Base-by-base conservation (phyloP, 495 filamentous ascomycete species). In the Neurospora sp. region DNA sequence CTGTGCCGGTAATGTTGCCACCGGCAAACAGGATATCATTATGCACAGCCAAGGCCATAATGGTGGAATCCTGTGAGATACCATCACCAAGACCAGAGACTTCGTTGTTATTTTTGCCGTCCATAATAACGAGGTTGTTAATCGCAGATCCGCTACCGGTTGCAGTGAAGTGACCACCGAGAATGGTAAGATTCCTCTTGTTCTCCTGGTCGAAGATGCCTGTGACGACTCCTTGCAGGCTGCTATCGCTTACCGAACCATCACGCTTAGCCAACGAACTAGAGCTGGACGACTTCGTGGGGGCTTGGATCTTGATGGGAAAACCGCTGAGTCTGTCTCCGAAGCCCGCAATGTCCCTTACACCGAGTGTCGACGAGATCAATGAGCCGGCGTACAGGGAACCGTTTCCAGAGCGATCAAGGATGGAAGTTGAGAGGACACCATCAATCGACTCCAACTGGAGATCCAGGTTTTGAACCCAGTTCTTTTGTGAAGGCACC, bases 401-500 rank as follows among this genome's bases (percentile, higher is more conserved):
- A 39, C 86, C 83, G 31, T 86, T 86, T 35, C 83, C 86, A 31
- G 93, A 88, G 12, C 91, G 81, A 45, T 89, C 83, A 40, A 91
- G 85, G 12, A 84, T 74, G 38, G 87, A 86, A 12, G 93, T 86
- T 4, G 89, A 91, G 42, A 99, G 84, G 48, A 90, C 79, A 20
- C 96, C 96, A 71, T 84, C 81, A 74, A 96, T 87, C 18, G 87
- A 82, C 72, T 91, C 87, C 68, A 88, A 85, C n/a, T 86, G 82
- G 48, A 89, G 79, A 65, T 93, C 83, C 48, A 98, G 83, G 75
- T 94, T 95, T 80, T 93, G 89, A 31, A 98, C 83, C 96, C 96
- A 99, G 78, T 96, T 93, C 48, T 89, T 87, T 69, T 86, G 87
- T 6, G 94, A 96, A 27, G 94, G 93, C n/a, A 98, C 91, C 96